Conservation (phyloP, 1,284 basidiomycete species). For the Sphaerobolus stellatus region DNA sequence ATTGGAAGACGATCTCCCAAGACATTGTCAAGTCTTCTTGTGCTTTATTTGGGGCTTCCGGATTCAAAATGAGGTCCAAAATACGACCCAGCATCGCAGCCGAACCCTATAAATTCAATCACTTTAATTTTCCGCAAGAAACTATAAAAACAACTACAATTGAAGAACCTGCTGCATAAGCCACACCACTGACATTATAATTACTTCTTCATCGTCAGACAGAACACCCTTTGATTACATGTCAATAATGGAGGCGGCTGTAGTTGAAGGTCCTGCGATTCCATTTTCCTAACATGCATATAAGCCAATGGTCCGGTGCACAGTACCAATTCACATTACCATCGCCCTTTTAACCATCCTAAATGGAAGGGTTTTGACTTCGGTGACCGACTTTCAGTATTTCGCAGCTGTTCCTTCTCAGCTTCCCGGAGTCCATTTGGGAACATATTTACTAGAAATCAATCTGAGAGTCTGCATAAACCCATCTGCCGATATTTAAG, state of each 20-base stretch:
- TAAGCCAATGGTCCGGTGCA: background rate
- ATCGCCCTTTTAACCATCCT: background rate
- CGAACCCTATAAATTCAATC: no score
- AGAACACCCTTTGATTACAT: no score
- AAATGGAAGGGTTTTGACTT: background rate
- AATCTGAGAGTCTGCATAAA: no score
- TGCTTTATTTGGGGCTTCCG: slow-evolving; percentile 22
- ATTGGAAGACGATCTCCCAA: slow-evolving; percentile 15
- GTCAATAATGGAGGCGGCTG: background rate
- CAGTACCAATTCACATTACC: no score
- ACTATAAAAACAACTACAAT: no score
- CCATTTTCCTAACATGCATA: background rate
- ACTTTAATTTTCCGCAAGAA: no score
- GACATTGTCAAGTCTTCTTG: slow-evolving; percentile 24
- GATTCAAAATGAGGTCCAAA: slow-evolving; percentile 21
- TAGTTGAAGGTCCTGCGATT: background rate
- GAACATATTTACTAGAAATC: background rate
- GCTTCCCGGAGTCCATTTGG: background rate
- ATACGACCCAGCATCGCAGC: no score
- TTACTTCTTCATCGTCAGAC: no score
- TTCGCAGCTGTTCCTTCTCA: background rate
- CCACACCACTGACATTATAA: no score
- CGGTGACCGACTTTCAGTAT: background rate
- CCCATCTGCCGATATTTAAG: no score
- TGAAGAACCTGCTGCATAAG: no score